phyloP scores from a whole-genome alignment of 2,329 filamentous ascomycete species.

The Aspergillus sp. region DNA sequence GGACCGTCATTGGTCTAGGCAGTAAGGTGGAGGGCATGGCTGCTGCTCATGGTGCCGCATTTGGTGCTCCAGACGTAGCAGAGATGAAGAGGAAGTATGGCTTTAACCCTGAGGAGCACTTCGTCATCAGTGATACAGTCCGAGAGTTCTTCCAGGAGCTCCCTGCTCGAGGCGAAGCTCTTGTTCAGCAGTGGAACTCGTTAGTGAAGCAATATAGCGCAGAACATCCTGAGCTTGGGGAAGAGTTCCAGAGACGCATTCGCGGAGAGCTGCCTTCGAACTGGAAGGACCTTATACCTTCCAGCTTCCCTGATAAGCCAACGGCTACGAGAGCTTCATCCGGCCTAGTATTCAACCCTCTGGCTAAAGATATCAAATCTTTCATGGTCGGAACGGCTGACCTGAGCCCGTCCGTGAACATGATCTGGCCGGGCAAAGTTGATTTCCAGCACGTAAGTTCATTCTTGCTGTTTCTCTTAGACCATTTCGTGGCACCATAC shows the following conservation, averaged over 20 bases:
- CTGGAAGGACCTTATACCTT: slow-evolving; percentile 55
- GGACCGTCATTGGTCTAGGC: slow-evolving; percentile 58
- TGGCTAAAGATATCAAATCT: slow-evolving; percentile 50
- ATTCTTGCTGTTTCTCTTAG: neutral
- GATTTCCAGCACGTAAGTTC: slow-evolving; percentile 53
- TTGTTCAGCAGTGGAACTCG: slow-evolving; percentile 53
- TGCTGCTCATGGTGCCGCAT: slow-evolving; percentile 60
- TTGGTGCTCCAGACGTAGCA: slow-evolving; percentile 56
- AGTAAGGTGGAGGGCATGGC: slow-evolving; percentile 49
- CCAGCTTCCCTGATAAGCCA: slow-evolving; percentile 49
- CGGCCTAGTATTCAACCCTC: slow-evolving; percentile 55
- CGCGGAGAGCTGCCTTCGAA: slow-evolving; percentile 51
- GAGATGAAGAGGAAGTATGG: slow-evolving; percentile 56
- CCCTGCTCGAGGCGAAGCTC: slow-evolving; percentile 47
- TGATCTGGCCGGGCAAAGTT: slow-evolving; percentile 56
- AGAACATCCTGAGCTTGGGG: slow-evolving; percentile 50
- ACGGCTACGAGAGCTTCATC: slow-evolving; percentile 54
- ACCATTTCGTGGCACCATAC: neutral
- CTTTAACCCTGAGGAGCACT: slow-evolving; percentile 53
- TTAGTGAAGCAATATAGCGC: slow-evolving; percentile 48
- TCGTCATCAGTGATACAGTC: slow-evolving; percentile 50
- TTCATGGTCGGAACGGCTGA: slow-evolving; percentile 59
- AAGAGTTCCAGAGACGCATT: slow-evolving; percentile 52
- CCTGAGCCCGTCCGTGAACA: slow-evolving; percentile 56
- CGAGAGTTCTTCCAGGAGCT: slow-evolving; percentile 56